phyloP scores from a whole-genome alignment of 345 rosid genomes.

The Eucalyptus guilfoylei region DNA sequence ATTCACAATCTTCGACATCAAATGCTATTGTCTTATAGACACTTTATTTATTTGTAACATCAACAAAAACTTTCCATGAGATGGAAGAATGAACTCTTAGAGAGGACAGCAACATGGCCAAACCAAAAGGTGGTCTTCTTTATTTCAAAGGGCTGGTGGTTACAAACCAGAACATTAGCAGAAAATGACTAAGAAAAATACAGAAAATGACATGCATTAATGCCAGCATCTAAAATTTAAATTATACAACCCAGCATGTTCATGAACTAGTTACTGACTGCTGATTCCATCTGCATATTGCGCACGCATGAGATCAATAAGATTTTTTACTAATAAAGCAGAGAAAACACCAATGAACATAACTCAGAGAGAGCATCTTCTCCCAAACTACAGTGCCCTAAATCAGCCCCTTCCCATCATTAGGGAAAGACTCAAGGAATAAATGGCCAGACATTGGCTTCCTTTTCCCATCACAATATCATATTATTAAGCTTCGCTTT shows the following conservation, averaged over 20 bases:
- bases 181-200: neutral
- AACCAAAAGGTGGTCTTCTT: neutral
- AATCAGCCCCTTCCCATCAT: neutral
- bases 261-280: neutral
- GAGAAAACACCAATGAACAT: neutral
- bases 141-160: neutral
- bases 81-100: neutral
- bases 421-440: neutral
- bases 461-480: neutral
- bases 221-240: neutral
- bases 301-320: neutral
- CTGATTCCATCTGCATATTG: neutral
- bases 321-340: neutral
- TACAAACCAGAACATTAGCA: neutral
- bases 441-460: neutral
- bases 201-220: neutral
- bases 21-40: neutral
- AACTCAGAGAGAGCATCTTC: neutral
- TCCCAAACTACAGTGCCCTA: neutral
- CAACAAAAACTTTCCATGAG: neutral
- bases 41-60: neutral
- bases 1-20: neutral
- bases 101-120: neutral
- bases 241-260: neutral
- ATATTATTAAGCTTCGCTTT: neutral